Base-by-base conservation (phyloP, 2,329 filamentous ascomycete species). In the Emergomyces africanus region DNA sequence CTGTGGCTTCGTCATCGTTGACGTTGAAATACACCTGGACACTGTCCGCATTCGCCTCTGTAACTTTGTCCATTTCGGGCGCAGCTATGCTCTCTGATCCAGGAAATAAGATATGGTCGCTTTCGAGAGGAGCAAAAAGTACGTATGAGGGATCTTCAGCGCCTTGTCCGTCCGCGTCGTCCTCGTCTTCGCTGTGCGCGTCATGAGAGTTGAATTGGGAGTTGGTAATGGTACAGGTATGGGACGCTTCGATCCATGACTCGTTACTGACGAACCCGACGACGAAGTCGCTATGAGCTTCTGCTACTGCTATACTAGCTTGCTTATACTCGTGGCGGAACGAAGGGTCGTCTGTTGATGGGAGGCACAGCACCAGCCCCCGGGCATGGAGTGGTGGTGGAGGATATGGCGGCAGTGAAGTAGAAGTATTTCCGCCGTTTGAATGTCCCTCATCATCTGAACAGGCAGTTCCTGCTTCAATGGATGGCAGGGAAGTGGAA, bases 241-340 rank as follows among this genome's bases (percentile, higher is more conserved):
- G 66, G 35, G 69, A 70, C 12, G 69, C 64, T 25, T 67, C 61
- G 56, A 72, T 69, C 66, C 70, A 75, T 20, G 71, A 67, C 54
- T 74, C 72, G 44, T 64, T 67, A 35, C 66, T 70, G 20, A 70
- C 28, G 50, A 75, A 71, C 4, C 73, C 73, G 14, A 71, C 60
- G 18, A 75, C 72, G 60, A 75, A 75, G 59, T 75, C 72, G 46
- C 68, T 68, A 58, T 75, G 72, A 56, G 71, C 68, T 60, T 69
- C 70, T 48, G 71, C 73, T 18, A 71, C 70, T n/a, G 68, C 69
- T 56, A 75, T 63, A 37, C 68, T 71, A 55, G 67, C 69, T 55
- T 67, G 62, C 58, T 71, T 67, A 58, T 73, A 74, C 15, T 70
- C 68, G 5, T 65, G 57, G 5, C 67, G 71, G 54, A 72, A 72